phyloP scores from a whole-genome alignment of 2,329 filamentous ascomycete genomes.

The Aspergillus felis region DNA sequence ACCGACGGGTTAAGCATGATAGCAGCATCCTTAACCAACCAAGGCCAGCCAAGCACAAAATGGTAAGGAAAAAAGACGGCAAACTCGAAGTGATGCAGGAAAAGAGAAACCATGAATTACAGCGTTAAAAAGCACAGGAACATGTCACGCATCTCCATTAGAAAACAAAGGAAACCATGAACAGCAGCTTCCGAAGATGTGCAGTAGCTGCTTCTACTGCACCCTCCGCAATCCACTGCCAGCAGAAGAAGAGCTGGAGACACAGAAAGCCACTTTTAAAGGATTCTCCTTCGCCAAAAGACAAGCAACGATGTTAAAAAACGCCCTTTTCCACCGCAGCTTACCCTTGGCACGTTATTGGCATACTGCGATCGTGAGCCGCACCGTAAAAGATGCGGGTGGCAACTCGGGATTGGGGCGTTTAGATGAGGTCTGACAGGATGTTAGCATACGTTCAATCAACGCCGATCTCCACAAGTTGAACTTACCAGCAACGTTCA shows the following conservation, averaged over 20 bases:
- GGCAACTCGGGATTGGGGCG: background rate
- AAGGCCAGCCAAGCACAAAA: conserved; percentile 36
- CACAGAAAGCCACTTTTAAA: conserved; percentile 41
- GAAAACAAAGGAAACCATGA: conserved; percentile 36
- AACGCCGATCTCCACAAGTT: background rate
- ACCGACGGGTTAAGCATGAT: conserved; percentile 35
- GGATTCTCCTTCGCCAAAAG: conserved; percentile 26
- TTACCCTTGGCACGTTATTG: conserved; percentile 24
- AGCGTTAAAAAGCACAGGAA: conserved; percentile 32
- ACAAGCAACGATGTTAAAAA: conserved; percentile 25
- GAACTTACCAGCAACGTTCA: conserved; percentile 69
- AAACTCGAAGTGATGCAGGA: conserved; percentile 22
- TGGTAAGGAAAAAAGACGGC: conserved; percentile 24
- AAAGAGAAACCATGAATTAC: conserved; percentile 31
- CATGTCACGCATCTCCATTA: conserved; percentile 35
- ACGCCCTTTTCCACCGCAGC: conserved; percentile 23
- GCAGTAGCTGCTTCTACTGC: conserved; percentile 8
- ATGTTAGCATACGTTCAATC: background rate
- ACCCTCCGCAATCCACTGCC: conserved; percentile 19
- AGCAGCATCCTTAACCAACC: conserved; percentile 35
- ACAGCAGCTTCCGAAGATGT: conserved; percentile 15
- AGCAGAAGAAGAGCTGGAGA: conserved; percentile 31
- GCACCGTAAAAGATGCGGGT: conserved; percentile 7
- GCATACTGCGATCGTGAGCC: conserved; percentile 33
- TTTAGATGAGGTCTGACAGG: background rate